A percentile compares a stretch with the other conserved stretches of the same genome.
phyloP scores from a whole-genome alignment of 352 stramenopile species.

The Halophytophthora batemanensis region DNA sequence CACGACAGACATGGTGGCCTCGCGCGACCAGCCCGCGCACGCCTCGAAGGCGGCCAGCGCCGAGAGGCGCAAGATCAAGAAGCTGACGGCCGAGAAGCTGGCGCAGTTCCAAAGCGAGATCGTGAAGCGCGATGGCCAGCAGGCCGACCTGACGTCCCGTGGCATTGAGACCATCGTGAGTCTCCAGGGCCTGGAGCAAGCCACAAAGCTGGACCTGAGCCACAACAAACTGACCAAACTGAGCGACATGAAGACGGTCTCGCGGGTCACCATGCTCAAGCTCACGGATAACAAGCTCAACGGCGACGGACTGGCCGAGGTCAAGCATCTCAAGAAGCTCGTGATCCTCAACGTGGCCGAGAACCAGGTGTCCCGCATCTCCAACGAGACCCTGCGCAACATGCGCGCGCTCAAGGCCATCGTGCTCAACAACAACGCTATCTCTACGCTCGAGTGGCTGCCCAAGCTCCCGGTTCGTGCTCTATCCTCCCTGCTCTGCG shows the following conservation, averaged over 20 bases:
- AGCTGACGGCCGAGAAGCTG: slow-evolving; percentile 83
- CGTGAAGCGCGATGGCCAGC: slow-evolving; percentile 41
- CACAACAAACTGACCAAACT: slow-evolving; percentile 86
- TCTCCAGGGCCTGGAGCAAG: slow-evolving; percentile 51
- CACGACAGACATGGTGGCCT: slow-evolving; percentile 17
- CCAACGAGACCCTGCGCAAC: slow-evolving; percentile 64
- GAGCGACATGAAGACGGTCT: slow-evolving; percentile 56
- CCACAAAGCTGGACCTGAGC: slow-evolving; percentile 79
- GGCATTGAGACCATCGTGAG: slow-evolving; percentile 83
- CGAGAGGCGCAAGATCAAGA: slow-evolving; percentile 81
- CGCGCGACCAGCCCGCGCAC: slow-evolving; percentile 3
- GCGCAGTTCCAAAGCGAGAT: slow-evolving; percentile 47
- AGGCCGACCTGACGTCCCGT: slow-evolving; percentile 58
- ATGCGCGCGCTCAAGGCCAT: slow-evolving; percentile 72
- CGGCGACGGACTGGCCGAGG: slow-evolving; percentile 61
- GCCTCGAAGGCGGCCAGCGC: slow-evolving; percentile 5
- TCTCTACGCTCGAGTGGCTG: slow-evolving; percentile 81
- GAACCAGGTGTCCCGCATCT: slow-evolving; percentile 73
- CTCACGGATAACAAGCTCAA: slow-evolving; percentile 77
- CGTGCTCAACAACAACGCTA: slow-evolving; percentile 84
- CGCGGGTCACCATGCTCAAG: slow-evolving; percentile 73
- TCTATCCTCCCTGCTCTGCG: not conserved
- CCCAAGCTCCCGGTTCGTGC: slow-evolving; percentile 53
- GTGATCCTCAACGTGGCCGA: slow-evolving; percentile 75
- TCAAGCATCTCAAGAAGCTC: slow-evolving; percentile 77